These are phyloP conservation scores for Ceratorhiza oryzae-sativae DNA, from an alignment of 1,284 basidiomycete species.

Conservation along the genomic window DNA sequence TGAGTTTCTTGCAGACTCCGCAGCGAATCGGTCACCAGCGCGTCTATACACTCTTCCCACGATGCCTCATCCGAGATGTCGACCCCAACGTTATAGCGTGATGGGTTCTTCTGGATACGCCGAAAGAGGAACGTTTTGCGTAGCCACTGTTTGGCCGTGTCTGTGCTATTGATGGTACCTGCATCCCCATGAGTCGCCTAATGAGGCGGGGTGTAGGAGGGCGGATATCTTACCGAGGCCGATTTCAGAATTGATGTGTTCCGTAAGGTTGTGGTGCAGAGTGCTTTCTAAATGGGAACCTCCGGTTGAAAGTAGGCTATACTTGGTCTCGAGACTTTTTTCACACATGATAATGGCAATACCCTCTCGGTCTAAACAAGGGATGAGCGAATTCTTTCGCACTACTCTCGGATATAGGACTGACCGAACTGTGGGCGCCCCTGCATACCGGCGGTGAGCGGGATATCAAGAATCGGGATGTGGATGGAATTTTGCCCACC, in stretches of 20 bases:
- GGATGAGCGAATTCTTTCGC: constrained; percentile 2
- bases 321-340: constrained; percentile 72
- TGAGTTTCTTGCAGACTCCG: constrained; percentile 63
- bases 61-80: constrained; percentile 53
- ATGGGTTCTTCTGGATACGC: constrained; percentile 82
- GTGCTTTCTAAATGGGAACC: constrained; percentile 82
- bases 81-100: constrained; percentile 60
- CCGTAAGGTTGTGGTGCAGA: constrained; percentile 81
- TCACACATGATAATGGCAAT: constrained; percentile 83
- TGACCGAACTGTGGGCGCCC: constrained; percentile 92
- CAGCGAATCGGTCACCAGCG: constrained; percentile 73
- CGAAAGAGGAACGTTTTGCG: constrained; percentile 82
- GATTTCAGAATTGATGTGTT: constrained; percentile 94
- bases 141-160: constrained; percentile 65
- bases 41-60: constrained; percentile 73
- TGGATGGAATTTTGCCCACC: constrained; percentile 55
- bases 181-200: constrained; percentile 54
- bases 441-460: constrained; percentile 57
- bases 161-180: constrained; percentile 62
- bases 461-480: not conserved
- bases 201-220: constrained; percentile 49
- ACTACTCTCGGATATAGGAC: constrained; percentile 42
- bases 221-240: constrained; percentile 67
- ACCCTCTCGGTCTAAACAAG: constrained; percentile 71
- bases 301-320: constrained; percentile 68